phyloP scores from a whole-genome alignment of 23 red algal genomes.

The Agarophyton chilense region DNA sequence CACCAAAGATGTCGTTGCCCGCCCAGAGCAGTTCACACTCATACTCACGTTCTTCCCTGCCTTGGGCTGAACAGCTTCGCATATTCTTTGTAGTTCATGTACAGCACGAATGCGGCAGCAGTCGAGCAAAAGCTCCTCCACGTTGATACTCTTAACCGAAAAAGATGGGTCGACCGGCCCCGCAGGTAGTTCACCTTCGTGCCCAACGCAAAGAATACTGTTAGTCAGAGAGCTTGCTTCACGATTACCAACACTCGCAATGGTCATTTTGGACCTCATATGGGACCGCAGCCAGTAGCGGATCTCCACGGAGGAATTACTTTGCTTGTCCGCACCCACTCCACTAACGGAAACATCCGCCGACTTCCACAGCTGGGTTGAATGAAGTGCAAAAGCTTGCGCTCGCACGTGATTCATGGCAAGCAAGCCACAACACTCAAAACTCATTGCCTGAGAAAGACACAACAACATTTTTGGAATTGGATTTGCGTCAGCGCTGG shows the following conservation, averaged over 20 bases:
- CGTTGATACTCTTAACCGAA: conserved; percentile 40
- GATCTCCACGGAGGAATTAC: conserved; percentile 24
- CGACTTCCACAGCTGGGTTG: conserved; percentile 15
- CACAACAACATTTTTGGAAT: conserved; percentile 29
- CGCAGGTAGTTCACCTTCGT: not conserved
- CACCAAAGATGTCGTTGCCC: not conserved
- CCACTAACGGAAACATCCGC: conserved; percentile 33
- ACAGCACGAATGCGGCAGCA: conserved; percentile 46
- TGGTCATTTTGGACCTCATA: not conserved
- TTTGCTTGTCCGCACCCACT: conserved; percentile 28
- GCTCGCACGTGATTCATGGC: conserved; percentile 50
- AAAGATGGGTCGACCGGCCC: not conserved
- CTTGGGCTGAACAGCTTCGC: not conserved
- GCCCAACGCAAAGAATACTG: conserved; percentile 14
- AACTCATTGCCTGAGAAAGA: conserved; percentile 49
- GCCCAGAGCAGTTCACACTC: not conserved
- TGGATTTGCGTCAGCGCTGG: conserved; percentile 10
- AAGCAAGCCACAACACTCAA: conserved; percentile 56
- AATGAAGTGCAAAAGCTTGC: conserved; percentile 30
- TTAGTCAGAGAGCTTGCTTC: not conserved
- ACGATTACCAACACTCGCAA: conserved; percentile 4
- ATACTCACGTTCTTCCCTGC: not conserved
- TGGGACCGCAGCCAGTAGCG: conserved; percentile 52
- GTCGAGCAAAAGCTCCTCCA: conserved; percentile 30
- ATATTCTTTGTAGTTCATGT: conserved; percentile 22